Conservation (phyloP, 2,329 filamentous ascomycete genomes). For the Talaromyces amestolkiae region DNA sequence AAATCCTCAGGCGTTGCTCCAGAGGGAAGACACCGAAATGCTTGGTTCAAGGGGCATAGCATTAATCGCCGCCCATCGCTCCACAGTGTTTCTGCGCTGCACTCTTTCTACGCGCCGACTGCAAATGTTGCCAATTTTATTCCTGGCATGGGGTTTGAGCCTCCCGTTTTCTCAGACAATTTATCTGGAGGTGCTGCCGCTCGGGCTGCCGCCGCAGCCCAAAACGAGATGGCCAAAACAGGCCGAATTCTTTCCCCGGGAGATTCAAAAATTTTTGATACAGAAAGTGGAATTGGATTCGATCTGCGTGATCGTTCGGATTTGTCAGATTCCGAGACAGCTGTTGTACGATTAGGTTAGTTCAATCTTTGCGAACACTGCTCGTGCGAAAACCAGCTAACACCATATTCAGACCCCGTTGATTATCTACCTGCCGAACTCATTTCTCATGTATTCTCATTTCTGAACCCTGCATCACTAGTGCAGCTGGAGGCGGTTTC, state of each 20-base stretch:
- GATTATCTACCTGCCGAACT: conserved; percentile 58
- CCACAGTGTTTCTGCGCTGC: conserved; percentile 35
- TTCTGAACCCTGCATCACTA: conserved; percentile 58
- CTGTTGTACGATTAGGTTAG: conserved; percentile 40
- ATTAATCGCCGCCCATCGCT: conserved; percentile 39
- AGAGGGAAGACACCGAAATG: conserved; percentile 26
- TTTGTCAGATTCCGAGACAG: conserved; percentile 33
- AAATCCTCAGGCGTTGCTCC: conserved; percentile 14
- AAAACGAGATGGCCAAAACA: conserved; percentile 43
- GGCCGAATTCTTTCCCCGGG: conserved; percentile 27
- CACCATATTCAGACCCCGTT: conserved; percentile 50
- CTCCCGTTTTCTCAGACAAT: conserved; percentile 41
- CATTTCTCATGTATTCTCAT: conserved; percentile 57
- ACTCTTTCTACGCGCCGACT: conserved; percentile 34
- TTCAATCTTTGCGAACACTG: neutral
- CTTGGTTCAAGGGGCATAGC: conserved; percentile 30
- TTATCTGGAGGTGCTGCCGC: conserved; percentile 45
- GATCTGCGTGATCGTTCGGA: conserved; percentile 41
- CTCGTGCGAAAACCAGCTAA: conserved; percentile 3
- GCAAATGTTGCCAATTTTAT: conserved; percentile 32
- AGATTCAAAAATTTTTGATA: conserved; percentile 38
- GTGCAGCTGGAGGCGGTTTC: conserved; percentile 56
- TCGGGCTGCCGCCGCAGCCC: conserved; percentile 49
- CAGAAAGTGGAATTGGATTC: conserved; percentile 52
- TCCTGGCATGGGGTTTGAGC: conserved; percentile 37